Evolutionary conservation across 1,139 yeast genomes (phyloP).

Genomic region (Saccharomyces hybrid): DNA sequence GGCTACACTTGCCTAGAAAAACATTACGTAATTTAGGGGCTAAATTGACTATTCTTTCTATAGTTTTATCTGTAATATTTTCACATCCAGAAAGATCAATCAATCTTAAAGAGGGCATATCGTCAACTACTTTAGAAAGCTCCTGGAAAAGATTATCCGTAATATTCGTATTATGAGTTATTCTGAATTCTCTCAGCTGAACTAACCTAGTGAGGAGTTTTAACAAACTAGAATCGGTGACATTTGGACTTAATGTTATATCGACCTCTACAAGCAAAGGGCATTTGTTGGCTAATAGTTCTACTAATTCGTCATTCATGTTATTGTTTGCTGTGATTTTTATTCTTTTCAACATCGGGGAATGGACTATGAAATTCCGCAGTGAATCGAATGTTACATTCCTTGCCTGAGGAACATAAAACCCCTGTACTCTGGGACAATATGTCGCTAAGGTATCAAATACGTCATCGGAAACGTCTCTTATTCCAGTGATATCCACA

Average conservation of each 20-base stretch:
- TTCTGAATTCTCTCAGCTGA: slow-evolving; percentile 74
- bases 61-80: slow-evolving; percentile 71
- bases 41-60: slow-evolving; percentile 59
- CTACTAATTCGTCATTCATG: slow-evolving; percentile 63
- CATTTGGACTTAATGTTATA: slow-evolving; percentile 71
- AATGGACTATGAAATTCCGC: slow-evolving; percentile 48
- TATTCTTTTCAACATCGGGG: slow-evolving; percentile 75
- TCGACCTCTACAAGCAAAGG: slow-evolving; percentile 83
- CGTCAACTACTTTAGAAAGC: slow-evolving; percentile 20
- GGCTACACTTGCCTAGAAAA: slow-evolving; percentile 81
- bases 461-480: slow-evolving; percentile 57
- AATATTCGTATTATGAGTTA: slow-evolving; percentile 65
- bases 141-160: slow-evolving; percentile 44
- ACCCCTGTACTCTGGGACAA: slow-evolving; percentile 77
- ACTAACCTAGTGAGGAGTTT: slow-evolving; percentile 57
- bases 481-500: slow-evolving; percentile 85
- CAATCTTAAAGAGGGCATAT: slow-evolving; percentile 55
- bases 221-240: slow-evolving; percentile 56
- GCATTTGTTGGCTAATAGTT: slow-evolving; percentile 58
- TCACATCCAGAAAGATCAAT: slow-evolving; percentile 82
- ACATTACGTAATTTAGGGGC: slow-evolving; percentile 88
- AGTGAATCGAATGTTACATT: slow-evolving; percentile 61
- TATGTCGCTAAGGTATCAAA: slow-evolving; percentile 60
- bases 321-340: slow-evolving; percentile 67
- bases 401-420: slow-evolving; percentile 82